A percentile compares a stretch with the other conserved stretches of the same genome.
phyloP scores from a whole-genome alignment of 2,329 filamentous ascomycete species.

The Periconia macrospinosa region DNA sequence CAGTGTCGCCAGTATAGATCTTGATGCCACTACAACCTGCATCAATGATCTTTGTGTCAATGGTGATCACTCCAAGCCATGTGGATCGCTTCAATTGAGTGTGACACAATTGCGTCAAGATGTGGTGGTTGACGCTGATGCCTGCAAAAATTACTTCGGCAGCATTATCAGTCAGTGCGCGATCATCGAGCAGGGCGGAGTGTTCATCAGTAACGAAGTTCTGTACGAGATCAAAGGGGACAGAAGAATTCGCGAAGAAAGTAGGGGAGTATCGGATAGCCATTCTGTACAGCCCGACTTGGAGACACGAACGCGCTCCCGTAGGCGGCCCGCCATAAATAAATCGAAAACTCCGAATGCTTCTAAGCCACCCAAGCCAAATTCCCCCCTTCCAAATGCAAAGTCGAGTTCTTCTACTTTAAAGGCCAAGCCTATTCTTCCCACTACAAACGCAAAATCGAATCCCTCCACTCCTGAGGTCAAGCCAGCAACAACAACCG shows the following conservation, averaged over 20 bases:
- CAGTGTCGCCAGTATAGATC: not conserved
- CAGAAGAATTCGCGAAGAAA: not conserved
- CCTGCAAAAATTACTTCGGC: not conserved
- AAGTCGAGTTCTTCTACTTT: too few species aligned
- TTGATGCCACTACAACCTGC: not conserved
- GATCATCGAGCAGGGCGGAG: not conserved
- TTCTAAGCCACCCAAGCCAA: too few species aligned
- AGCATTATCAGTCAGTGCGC: not conserved
- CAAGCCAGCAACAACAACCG: too few species aligned
- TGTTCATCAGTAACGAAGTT: not conserved
- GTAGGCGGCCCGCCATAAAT: too few species aligned
- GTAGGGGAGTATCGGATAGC: too few species aligned
- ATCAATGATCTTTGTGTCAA: not conserved
- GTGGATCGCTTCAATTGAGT: not conserved
- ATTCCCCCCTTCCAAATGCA: too few species aligned
- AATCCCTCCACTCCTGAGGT: too few species aligned
- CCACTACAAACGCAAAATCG: too few species aligned
- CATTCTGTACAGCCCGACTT: too few species aligned
- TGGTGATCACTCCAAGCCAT: not conserved
- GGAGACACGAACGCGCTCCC: too few species aligned
- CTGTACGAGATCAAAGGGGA: not conserved
- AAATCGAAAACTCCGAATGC: too few species aligned
- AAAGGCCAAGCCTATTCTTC: too few species aligned
- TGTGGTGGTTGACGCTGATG: not conserved
- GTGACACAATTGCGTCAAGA: not conserved